phyloP scores from a whole-genome alignment of 176 grass and related monocot genomes.

The Carex cristatella region DNA sequence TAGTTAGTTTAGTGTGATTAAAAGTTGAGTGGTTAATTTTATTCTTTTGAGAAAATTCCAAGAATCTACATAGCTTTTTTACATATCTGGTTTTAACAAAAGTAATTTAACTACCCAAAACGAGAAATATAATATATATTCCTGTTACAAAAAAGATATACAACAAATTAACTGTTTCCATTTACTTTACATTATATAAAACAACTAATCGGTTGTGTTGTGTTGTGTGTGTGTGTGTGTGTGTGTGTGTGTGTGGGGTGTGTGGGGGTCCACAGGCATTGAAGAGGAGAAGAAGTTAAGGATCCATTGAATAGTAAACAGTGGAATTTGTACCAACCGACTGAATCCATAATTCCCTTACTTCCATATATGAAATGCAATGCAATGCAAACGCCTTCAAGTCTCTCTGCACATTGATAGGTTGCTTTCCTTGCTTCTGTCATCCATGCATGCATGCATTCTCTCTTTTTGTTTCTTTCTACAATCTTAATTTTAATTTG shows the following conservation, averaged over 20 bases:
- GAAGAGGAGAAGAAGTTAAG: constrained; percentile 24
- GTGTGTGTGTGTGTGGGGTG: not conserved
- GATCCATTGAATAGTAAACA: constrained; percentile 19
- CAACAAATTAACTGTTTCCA: not conserved
- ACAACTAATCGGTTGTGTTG: not conserved
- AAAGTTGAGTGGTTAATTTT: too few relatives aligned
- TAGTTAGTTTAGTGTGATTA: too few relatives aligned
- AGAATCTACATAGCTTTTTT: too few relatives aligned
- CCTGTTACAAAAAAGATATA: not conserved
- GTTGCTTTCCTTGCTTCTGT: constrained; percentile 18
- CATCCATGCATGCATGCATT: constrained; percentile 29
- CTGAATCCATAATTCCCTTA: constrained; percentile 13
- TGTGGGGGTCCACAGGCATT: not conserved
- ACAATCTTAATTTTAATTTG: not conserved
- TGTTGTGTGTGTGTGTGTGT: not conserved
- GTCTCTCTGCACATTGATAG: constrained; percentile 20
- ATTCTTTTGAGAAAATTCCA: too few relatives aligned
- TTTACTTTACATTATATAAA: too few relatives aligned
- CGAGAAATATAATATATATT: not conserved
- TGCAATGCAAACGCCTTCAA: constrained; percentile 20
- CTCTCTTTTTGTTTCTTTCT: constrained; percentile 23
- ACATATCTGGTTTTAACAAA: too few relatives aligned
- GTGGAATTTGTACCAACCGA: constrained; percentile 21
- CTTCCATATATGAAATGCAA: not conserved
- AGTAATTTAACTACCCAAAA: not conserved